These are phyloP conservation scores for Tricharina praecox DNA, from an alignment of 495 filamentous ascomycete species.

Conservation along the genomic window DNA sequence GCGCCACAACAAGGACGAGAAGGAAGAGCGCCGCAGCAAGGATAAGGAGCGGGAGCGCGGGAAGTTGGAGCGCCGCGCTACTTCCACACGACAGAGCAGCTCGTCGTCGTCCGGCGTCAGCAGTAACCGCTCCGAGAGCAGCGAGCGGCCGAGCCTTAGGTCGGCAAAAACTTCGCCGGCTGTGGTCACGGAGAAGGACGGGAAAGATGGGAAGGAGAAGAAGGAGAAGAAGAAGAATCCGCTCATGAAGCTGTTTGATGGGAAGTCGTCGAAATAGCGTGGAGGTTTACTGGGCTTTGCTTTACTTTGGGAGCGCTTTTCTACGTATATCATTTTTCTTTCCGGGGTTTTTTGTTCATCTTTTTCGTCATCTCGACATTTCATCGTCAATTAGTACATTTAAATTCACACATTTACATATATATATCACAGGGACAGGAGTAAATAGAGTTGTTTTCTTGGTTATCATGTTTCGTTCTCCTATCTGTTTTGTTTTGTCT, in stretches of 20 bases:
- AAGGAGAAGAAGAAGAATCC: constrained; percentile 3
- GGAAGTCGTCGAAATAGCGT: not conserved
- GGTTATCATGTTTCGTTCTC: not conserved
- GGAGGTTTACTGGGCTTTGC: too few species aligned
- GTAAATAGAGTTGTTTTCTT: too few species aligned
- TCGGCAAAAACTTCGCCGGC: not conserved
- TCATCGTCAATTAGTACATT: not conserved
- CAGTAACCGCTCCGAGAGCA: constrained; percentile 2
- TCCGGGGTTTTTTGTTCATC: not conserved
- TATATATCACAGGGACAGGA: not conserved
- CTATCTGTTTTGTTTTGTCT: not conserved
- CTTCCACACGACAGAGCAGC: not conserved
- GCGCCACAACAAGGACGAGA: constrained; percentile 3
- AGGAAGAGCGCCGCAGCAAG: not conserved
- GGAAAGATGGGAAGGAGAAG: not conserved
- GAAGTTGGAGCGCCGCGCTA: not conserved
- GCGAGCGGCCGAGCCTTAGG: not conserved
- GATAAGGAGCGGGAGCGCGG: not conserved
- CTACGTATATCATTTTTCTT: not conserved
- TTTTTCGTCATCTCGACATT: constrained; percentile 1
- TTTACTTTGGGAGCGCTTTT: not conserved
- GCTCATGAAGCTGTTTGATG: constrained; percentile 7
- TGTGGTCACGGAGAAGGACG: not conserved
- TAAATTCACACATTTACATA: not conserved
- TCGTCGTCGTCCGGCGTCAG: not conserved